Evolutionary conservation across 2,329 filamentous ascomycete genomes (phyloP).

Genomic region (Hypoxylon sp.): DNA sequence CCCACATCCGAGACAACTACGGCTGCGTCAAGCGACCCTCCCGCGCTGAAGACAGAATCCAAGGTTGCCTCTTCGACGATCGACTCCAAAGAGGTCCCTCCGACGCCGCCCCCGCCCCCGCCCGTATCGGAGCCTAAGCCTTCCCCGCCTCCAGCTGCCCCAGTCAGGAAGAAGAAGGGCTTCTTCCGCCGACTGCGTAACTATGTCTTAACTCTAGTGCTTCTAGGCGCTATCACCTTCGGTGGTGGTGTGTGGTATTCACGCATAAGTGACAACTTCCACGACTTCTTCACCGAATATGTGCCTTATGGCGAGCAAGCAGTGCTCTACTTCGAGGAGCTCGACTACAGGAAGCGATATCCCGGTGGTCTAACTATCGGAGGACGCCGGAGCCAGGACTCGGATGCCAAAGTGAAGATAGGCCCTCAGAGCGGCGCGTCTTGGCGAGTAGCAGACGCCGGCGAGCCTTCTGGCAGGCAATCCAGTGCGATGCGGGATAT

Average conservation of each 20-base stretch:
- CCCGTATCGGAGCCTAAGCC: constrained; percentile 51
- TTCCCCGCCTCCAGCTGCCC: constrained; percentile 56
- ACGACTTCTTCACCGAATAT: constrained; percentile 99
- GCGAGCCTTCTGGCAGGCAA: constrained; percentile 47
- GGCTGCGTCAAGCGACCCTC: constrained; percentile 59
- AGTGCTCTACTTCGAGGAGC: constrained; percentile 95
- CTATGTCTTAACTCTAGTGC: constrained; percentile 79
- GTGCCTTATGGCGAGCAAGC: constrained; percentile 94
- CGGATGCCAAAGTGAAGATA: constrained; percentile 81
- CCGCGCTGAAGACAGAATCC: constrained; percentile 53
- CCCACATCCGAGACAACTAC: constrained; percentile 67
- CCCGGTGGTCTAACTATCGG: constrained; percentile 60
- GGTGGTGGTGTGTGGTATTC: constrained; percentile 93
- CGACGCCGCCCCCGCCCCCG: constrained; percentile 56
- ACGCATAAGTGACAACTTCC: constrained; percentile 95
- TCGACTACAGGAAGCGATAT: constrained; percentile 91
- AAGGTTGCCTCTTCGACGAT: constrained; percentile 56
- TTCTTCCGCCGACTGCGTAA: constrained; percentile 79
- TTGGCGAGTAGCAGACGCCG: constrained; percentile 61
- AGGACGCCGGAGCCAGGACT: constrained; percentile 66
- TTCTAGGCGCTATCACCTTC: constrained; percentile 83
- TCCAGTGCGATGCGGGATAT: constrained; percentile 49
- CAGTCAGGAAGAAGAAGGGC: constrained; percentile 71
- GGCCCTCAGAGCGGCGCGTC: constrained; percentile 87
- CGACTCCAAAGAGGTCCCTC: constrained; percentile 55